Base-by-base conservation (phyloP, 768 basidiomycete species). In the Tricholoma sp. region DNA sequence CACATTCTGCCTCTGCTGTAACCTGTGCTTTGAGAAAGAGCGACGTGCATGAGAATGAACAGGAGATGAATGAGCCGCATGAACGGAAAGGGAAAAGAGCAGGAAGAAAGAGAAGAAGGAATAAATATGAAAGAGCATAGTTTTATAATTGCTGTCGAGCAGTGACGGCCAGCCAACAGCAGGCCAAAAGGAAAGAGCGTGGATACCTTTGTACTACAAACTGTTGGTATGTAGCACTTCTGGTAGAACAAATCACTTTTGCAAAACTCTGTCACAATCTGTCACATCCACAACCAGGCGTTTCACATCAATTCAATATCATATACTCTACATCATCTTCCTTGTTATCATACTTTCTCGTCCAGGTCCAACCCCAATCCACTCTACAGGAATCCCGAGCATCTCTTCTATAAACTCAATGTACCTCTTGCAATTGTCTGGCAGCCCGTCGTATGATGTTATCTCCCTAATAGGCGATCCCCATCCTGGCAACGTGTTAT, bases 401-500 rank as follows among this genome's bases (percentile, higher is more conserved):
- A 77, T 87, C 18, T 80, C 65, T 71, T 98, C 95, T 60, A 98
- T 90, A 69, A 89, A 98, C 58, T 82, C 81, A 54, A 98, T 76
- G 70, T 98, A 99, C 64, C 79, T 82, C 76, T 81, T 84, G 77
- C 93, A 95, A 59, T 89, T 88, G 41, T 82, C 82, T 0, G 97
- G 97, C 5, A 99, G 77, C 9, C 79, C 85, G 9, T 85, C 85
- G 68, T 86, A 96, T 50, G 76, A 76, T 39, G 69, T 83, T 60
- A 76, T 73, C 0, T 80, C 68, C 49, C 81, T 81, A 67, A 98
- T 98, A 39, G 85, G 81, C 9, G 79, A 72, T 69, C 94, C 79
- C 97, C 97, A 99, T 18, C 97, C 97, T 4, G 94, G 89, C 0
- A 99, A 75, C 3, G 89, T 94, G 55, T 85, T 83, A 72, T 98